Evolutionary conservation across 208 protist genomes (phyloP).

Genomic region (Lotmaria passim): DNA sequence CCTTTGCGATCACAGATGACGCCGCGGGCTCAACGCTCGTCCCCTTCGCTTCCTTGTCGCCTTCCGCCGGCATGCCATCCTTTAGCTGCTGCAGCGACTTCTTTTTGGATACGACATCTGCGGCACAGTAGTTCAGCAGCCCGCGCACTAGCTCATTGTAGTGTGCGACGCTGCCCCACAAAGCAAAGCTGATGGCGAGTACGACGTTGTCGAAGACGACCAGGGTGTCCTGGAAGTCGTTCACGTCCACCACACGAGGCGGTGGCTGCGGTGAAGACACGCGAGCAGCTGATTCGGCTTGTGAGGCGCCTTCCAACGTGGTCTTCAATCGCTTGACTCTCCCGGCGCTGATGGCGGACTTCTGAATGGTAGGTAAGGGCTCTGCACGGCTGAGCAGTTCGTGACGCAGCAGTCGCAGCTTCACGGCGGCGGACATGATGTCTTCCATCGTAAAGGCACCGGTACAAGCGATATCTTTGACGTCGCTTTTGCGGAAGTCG

Average conservation of each 20-base stretch:
- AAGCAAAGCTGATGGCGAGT: constrained; percentile 54
- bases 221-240: constrained; percentile 46
- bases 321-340: constrained; percentile 6
- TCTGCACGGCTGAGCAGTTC: constrained; percentile 35
- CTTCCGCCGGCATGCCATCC: neutral
- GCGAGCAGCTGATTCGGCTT: too few species aligned
- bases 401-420: constrained; percentile 35
- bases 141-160: constrained; percentile 63
- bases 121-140: constrained; percentile 35
- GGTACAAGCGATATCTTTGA: constrained; percentile 50
- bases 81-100: neutral
- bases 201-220: constrained; percentile 59
- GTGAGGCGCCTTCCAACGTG: neutral
- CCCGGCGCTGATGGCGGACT: constrained; percentile 20
- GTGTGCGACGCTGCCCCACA: constrained; percentile 59
- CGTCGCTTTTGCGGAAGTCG: constrained; percentile 55
- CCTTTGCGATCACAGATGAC: constrained; percentile 4
- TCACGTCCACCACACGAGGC: constrained; percentile 17
- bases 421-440: constrained; percentile 20
- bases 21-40: neutral
- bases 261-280: neutral
- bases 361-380: constrained; percentile 16
- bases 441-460: constrained; percentile 40
- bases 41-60: neutral
- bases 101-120: constrained; percentile 2